Percentiles rank a stretch among this genome's conserved stretches.
Conservation (phyloP, 2,329 filamentous ascomycete species). For the Penicillium sp. region DNA sequence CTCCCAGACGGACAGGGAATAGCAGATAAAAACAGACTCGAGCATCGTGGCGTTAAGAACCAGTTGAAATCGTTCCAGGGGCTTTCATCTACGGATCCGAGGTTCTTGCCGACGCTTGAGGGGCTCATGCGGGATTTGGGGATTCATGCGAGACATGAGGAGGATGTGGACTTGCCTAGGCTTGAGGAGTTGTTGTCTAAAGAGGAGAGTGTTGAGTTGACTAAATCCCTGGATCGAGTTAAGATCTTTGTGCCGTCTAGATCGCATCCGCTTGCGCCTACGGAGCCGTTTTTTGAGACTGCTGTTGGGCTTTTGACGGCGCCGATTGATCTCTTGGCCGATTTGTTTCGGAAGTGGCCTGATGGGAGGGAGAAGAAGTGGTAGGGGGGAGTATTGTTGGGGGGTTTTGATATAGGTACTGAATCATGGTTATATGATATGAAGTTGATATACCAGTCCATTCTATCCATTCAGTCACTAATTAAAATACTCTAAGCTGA, state of each 20-base stretch:
- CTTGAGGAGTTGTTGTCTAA: slow-evolving; percentile 46
- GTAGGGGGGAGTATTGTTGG: not conserved
- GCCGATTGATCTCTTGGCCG: slow-evolving; percentile 56
- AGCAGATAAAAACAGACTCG: slow-evolving; percentile 49
- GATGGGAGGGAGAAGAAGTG: not conserved
- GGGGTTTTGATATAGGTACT: too few species aligned
- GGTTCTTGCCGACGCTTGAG: slow-evolving; percentile 47
- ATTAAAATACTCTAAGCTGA: not conserved
- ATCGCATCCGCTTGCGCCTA: slow-evolving; percentile 51
- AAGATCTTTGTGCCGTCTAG: slow-evolving; percentile 55
- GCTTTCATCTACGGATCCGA: slow-evolving; percentile 39
- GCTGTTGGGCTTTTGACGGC: slow-evolving; percentile 55
- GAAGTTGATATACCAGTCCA: not conserved
- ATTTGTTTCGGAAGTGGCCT: slow-evolving; percentile 58
- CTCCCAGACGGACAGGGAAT: slow-evolving; percentile 46
- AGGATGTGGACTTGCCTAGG: slow-evolving; percentile 47
- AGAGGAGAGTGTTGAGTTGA: slow-evolving; percentile 39
- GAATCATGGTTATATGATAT: too few species aligned
- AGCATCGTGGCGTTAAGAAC: slow-evolving; percentile 55
- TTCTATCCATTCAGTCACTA: not conserved
- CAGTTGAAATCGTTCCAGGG: slow-evolving; percentile 51
- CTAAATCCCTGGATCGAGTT: slow-evolving; percentile 49
- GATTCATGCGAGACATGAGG: slow-evolving; percentile 53
- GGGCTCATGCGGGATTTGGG: slow-evolving; percentile 44
- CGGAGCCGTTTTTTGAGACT: slow-evolving; percentile 57